These are phyloP conservation scores for Discostella stelligeroides DNA, from an alignment of 108 stramenopile species.

Conservation along the genomic window DNA sequence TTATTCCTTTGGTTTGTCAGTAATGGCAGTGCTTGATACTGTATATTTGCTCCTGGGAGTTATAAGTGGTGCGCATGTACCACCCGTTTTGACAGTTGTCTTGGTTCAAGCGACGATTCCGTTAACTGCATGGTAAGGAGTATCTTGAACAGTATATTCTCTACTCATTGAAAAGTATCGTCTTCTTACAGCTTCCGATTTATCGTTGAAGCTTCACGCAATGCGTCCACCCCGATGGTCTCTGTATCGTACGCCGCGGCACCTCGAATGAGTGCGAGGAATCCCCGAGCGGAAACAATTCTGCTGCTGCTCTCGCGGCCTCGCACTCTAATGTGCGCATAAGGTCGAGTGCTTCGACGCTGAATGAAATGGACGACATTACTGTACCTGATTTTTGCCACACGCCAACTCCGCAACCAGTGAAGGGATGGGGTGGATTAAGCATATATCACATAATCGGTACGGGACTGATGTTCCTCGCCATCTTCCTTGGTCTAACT, in stretches of 20 bases:
- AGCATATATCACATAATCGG: slow-evolving; percentile 66
- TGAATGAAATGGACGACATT: slow-evolving; percentile 16
- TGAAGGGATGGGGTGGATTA: slow-evolving; percentile 70
- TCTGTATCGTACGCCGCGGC: slow-evolving; percentile 27
- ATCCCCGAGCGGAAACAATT: slow-evolving; percentile 6
- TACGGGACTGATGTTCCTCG: slow-evolving; percentile 61
- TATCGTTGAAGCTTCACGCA: slow-evolving; percentile 52
- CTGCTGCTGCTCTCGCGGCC: background rate
- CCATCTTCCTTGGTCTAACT: slow-evolving; percentile 65
- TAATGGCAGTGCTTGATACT: slow-evolving; percentile 87
- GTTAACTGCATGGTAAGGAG: slow-evolving; percentile 61
- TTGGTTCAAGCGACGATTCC: slow-evolving; percentile 81
- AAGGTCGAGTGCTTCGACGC: background rate
- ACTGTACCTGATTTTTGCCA: slow-evolving; percentile 5
- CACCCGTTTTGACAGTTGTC: slow-evolving; percentile 84
- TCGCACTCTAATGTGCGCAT: slow-evolving; percentile 33
- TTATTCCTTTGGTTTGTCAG: slow-evolving; percentile 14
- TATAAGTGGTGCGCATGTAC: slow-evolving; percentile 75
- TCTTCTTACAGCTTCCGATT: background rate
- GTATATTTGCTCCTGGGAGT: slow-evolving; percentile 73
- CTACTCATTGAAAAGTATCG: background rate
- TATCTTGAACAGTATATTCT: background rate
- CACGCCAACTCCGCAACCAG: slow-evolving; percentile 39
- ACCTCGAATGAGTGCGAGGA: slow-evolving; percentile 6
- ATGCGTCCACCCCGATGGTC: slow-evolving; percentile 70